Conservation (phyloP, 352 stramenopile species). For the Sclerospora graminicola region DNA sequence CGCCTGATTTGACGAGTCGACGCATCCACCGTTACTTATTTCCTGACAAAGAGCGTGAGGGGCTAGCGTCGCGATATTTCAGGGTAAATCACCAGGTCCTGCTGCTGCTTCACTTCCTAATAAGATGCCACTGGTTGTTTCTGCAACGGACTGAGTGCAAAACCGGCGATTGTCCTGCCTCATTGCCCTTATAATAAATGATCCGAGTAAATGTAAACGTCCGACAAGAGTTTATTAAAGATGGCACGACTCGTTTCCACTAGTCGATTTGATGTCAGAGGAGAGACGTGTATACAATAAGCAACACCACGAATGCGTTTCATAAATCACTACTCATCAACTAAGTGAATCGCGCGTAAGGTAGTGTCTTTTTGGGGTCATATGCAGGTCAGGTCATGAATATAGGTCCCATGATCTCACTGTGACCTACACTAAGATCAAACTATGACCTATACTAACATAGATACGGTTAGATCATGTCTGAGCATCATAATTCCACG, state of each 20-base stretch:
- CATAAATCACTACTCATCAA: conserved; percentile 95
- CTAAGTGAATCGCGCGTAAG: conserved; percentile 92
- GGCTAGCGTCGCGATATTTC: conserved; percentile 92
- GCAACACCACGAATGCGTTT: conserved; percentile 96
- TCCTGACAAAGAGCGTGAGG: conserved; percentile 95
- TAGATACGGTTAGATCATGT: too few species aligned
- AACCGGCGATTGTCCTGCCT: conserved; percentile 87
- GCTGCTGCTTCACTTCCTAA: too few species aligned
- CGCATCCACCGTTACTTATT: conserved; percentile 89
- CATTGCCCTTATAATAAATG: conserved; percentile 92
- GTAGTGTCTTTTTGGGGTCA: too few species aligned
- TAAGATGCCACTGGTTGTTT: conserved; percentile 95
- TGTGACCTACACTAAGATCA: too few species aligned
- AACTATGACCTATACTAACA: too few species aligned
- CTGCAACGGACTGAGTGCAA: conserved; percentile 88
- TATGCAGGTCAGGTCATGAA: too few species aligned
- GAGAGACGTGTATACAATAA: conserved; percentile 95
- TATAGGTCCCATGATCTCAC: too few species aligned
- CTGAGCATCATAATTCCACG: too few species aligned
- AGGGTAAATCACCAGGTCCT: conserved; percentile 90
- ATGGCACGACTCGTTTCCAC: too few species aligned
- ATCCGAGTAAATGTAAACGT: conserved; percentile 99
- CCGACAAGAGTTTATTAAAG: conserved; percentile 96
- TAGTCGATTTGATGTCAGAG: conserved; percentile 95
- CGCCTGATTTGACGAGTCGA: too few species aligned